Evolutionary conservation across 2,329 filamentous ascomycete species (phyloP).

Genomic region (Alternaria arbusti): DNA sequence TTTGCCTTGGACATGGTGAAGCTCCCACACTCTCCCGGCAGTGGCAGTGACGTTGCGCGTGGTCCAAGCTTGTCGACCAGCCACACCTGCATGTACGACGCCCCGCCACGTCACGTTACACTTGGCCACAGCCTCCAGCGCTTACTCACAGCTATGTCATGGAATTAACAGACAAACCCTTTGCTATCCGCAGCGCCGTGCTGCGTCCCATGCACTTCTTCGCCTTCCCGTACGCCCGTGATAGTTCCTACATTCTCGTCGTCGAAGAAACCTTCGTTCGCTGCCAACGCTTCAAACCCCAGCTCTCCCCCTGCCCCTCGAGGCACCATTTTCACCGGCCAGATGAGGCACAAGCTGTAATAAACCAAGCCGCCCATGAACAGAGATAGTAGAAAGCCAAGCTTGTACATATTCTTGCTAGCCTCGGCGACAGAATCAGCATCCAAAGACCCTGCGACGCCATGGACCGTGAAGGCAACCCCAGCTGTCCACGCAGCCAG

Average conservation of each 20-base stretch:
- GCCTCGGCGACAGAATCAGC: slow-evolving; percentile 16
- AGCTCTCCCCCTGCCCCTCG: slow-evolving; percentile 10
- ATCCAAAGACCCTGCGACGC: slow-evolving; percentile 23
- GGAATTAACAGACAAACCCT: background rate
- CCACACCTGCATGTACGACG: background rate
- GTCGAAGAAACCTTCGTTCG: slow-evolving; percentile 25
- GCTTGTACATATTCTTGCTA: slow-evolving; percentile 29
- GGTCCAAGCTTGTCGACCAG: slow-evolving; percentile 8
- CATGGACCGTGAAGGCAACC: slow-evolving; percentile 27
- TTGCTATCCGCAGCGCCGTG: slow-evolving; percentile 16
- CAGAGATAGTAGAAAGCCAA: slow-evolving; percentile 21
- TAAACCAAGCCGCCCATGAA: slow-evolving; percentile 24
- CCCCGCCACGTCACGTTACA: background rate
- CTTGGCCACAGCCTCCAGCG: background rate
- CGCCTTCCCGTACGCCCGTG: slow-evolving; percentile 20
- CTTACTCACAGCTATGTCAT: background rate
- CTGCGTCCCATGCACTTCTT: slow-evolving; percentile 13
- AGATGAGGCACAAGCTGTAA: slow-evolving; percentile 19
- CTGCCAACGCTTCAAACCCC: slow-evolving; percentile 21
- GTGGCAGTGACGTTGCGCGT: slow-evolving; percentile 15
- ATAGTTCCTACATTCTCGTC: slow-evolving; percentile 20
- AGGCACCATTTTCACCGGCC: slow-evolving; percentile 20
- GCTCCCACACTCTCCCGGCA: slow-evolving; percentile 12
- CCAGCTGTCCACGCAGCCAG: slow-evolving; percentile 22
- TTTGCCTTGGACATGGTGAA: slow-evolving; percentile 3